phyloP scores from a whole-genome alignment of 2,329 filamentous ascomycete species.

The Colletotrichum euphorbiae region DNA sequence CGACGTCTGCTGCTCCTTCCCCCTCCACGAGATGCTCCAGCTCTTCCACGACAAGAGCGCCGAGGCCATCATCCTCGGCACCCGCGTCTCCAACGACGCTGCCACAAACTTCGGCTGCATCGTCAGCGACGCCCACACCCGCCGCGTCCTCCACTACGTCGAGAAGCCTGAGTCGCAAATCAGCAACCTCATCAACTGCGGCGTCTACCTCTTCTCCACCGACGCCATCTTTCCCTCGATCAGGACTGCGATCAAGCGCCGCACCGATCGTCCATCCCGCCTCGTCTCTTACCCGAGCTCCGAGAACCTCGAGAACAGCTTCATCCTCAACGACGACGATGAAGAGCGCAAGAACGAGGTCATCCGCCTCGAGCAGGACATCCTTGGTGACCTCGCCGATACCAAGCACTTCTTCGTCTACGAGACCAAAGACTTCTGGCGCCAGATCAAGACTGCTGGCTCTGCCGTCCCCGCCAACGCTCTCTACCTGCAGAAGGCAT shows the following conservation, averaged over 20 bases:
- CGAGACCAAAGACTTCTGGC: constrained; percentile 99
- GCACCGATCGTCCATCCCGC: constrained; percentile 84
- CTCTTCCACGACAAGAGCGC: constrained; percentile 95
- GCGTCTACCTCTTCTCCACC: constrained; percentile 96
- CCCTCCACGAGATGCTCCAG: constrained; percentile 93
- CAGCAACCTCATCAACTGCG: constrained; percentile 98
- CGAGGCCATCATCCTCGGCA: constrained; percentile 95
- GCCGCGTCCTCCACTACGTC: constrained; percentile 97
- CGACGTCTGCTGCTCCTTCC: constrained; percentile 99
- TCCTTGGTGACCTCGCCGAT: constrained; percentile 93
- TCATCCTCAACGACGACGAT: constrained; percentile 60
- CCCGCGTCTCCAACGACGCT: constrained; percentile 88
- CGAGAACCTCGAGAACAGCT: constrained; percentile 84
- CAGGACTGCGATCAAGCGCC: constrained; percentile 92
- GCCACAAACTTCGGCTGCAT: constrained; percentile 98
- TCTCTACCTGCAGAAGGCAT: constrained; percentile 93
- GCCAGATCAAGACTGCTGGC: constrained; percentile 99
- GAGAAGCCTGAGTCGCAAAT: constrained; percentile 99
- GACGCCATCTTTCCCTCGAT: constrained; percentile 98
- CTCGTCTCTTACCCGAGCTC: constrained; percentile 95
- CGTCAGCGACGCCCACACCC: constrained; percentile 92
- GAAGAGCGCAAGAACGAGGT: constrained; percentile 85
- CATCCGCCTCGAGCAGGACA: constrained; percentile 96
- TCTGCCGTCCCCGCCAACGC: constrained; percentile 97
- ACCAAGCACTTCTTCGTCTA: constrained; percentile 98